A percentile compares a stretch with the other conserved stretches of the same genome.
These are phyloP conservation scores for Debaryomyces subglobosus DNA, from an alignment of 1,139 yeast species.

Conservation along the genomic window DNA sequence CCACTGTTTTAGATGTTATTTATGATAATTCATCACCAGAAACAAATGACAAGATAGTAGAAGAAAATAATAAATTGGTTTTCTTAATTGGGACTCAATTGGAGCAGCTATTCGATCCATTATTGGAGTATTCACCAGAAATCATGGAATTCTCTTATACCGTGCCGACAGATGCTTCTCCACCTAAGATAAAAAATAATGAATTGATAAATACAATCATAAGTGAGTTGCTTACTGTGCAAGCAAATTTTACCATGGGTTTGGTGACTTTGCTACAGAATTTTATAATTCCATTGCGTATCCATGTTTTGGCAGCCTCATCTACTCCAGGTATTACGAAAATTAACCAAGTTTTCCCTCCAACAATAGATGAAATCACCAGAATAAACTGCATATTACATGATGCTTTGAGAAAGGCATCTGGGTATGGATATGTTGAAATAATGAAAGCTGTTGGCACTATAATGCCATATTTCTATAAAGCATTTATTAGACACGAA, in stretches of 20 bases:
- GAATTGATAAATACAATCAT: constrained; percentile 49
- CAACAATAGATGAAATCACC: constrained; percentile 91
- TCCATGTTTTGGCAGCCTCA: constrained; percentile 55
- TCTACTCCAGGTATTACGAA: constrained; percentile 60
- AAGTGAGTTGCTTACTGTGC: constrained; percentile 68
- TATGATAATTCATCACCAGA: constrained; percentile 55
- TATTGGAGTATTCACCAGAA: constrained; percentile 90
- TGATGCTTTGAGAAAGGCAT: constrained; percentile 71
- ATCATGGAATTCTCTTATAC: constrained; percentile 69
- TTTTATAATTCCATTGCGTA: constrained; percentile 77
- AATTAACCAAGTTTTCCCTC: constrained; percentile 82
- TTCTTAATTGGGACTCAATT: constrained; percentile 79
- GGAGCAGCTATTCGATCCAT: constrained; percentile 86
- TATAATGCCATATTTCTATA: constrained; percentile 85
- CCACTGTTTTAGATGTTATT: constrained; percentile 71
- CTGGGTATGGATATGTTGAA: constrained; percentile 70
- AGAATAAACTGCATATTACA: constrained; percentile 83
- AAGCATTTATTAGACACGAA: constrained; percentile 90
- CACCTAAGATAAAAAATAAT: constrained; percentile 20
- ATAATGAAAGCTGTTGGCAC: constrained; percentile 76
- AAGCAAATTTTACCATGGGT: constrained; percentile 71
- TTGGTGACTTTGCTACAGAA: constrained; percentile 76
- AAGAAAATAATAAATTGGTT: constrained; percentile 70
- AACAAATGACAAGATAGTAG: constrained; percentile 32
- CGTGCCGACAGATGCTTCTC: constrained; percentile 39